Evolutionary conservation across 1,284 basidiomycete genomes (phyloP).

Genomic region (Golubevia pallescens): DNA sequence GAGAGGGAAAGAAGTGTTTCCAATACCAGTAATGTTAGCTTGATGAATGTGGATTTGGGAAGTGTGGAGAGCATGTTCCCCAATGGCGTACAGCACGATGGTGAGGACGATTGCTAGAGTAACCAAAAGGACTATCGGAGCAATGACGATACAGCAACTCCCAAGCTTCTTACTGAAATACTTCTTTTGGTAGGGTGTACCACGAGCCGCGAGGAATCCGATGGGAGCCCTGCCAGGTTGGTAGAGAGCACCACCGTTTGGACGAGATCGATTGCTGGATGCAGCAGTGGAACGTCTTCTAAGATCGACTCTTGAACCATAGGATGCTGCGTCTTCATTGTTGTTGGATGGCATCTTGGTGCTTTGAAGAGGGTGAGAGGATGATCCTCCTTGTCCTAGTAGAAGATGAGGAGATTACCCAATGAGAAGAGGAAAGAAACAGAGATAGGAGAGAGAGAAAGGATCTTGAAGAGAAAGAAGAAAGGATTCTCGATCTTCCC

Average conservation of each 20-base stretch:
- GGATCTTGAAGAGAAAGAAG: too few species aligned
- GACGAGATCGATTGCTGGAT: too few species aligned
- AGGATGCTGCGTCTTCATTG: background rate
- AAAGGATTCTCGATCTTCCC: too few species aligned
- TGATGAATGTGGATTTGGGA: constrained; percentile 7
- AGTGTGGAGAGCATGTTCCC: constrained; percentile 11
- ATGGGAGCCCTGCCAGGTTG: constrained; percentile 14
- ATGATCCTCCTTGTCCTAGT: too few species aligned
- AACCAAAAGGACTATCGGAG: constrained; percentile 39
- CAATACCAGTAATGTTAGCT: background rate
- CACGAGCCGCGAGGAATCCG: constrained; percentile 26
- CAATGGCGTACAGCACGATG: constrained; percentile 52
- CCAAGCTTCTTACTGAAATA: constrained; percentile 47
- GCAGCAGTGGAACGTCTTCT: constrained; percentile 1
- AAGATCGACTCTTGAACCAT: constrained; percentile 4
- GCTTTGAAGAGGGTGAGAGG: too few species aligned
- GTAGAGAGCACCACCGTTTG: constrained; percentile 10
- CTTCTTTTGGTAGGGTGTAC: constrained; percentile 59
- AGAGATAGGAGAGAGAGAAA: too few species aligned
- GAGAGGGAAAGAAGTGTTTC: constrained; percentile 7
- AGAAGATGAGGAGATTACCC: too few species aligned
- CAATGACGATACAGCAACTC: constrained; percentile 45
- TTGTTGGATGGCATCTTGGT: background rate
- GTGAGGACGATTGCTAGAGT: constrained; percentile 44
- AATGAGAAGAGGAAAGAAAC: too few species aligned